Evolutionary conservation across 257 asterid species (phyloP), one percentile per base, ranked within the genome.

Genomic region (Fraxinus anomala): DNA sequence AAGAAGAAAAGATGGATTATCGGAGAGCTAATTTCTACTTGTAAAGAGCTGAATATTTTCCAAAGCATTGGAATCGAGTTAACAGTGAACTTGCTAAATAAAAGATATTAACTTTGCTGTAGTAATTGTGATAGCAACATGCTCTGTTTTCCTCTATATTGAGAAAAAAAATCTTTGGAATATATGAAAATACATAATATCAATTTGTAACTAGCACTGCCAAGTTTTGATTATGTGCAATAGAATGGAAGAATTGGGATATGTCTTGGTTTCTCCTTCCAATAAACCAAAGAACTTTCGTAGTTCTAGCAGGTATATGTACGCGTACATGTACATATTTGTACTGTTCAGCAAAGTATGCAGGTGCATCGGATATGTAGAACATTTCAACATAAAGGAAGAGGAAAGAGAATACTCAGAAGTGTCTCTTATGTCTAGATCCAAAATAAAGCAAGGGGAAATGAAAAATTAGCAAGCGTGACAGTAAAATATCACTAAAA

Each of bases 31-130:
- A 65, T 17, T 26, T 56, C 56, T 68, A 19, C 61, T 72, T 68
- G 8, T 49, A 34, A 14, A 23, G 40, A 74, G 78, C 79, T 30
- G 21, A 66, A 42, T 74, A 26, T 74, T 70, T 59, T 74, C 42
- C 23, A 33, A 30, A 39, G 63, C 61, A 70, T 68, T 56, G 31
- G 24, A 76, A 74, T 65, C 10, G 34, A 70, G 24, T 42, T 10
- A 42, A 42, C 17, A 42, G 16, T 12, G 51, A 42, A 42, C 4
- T 42, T 42, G 51, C 16, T 42, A 42, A 42, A 2, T 42, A 11
- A 42, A 42, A 11, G 51, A 42, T 42, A 67, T 67, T 12, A 26
- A 12, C 47, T 44, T 67, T 61, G 81, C 59, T 3, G 21, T 47
- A 47, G 59, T 16, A 19, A 37, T 24, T 75, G 67, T 75, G 73